phyloP scores from a whole-genome alignment of 2,329 filamentous ascomycete genomes.

The Penicillium crustosum region DNA sequence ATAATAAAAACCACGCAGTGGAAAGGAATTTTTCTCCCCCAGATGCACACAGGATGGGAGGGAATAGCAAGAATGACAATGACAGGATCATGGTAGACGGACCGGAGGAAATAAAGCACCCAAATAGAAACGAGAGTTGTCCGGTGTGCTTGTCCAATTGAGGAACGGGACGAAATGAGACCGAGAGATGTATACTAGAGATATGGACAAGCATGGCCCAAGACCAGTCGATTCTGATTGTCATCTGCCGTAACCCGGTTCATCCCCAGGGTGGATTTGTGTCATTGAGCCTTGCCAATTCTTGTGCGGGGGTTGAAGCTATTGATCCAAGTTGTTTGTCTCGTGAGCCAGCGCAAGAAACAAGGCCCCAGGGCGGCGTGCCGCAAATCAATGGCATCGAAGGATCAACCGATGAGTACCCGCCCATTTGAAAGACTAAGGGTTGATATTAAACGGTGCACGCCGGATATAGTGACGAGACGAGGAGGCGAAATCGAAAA shows the following conservation, averaged over 20 bases:
- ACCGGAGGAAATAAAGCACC: background rate
- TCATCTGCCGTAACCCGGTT: background rate
- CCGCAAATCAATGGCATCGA: background rate
- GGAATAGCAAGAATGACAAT: slow-evolving; percentile 1
- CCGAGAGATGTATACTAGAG: background rate
- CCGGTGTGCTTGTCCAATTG: background rate
- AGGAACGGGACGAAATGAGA: background rate
- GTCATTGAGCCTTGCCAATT: background rate
- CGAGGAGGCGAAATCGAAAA: slow-evolving; percentile 19
- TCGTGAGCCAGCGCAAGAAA: background rate
- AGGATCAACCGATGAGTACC: slow-evolving; percentile 4
- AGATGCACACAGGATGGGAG: slow-evolving; percentile 4
- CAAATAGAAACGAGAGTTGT: slow-evolving; percentile 1
- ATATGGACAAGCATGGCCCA: background rate
- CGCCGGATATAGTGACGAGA: slow-evolving; percentile 20
- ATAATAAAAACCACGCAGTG: slow-evolving; percentile 7
- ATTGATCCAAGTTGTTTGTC: slow-evolving; percentile 1
- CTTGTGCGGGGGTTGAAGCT: background rate
- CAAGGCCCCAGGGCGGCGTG: background rate
- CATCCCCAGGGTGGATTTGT: background rate
- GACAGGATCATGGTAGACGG: slow-evolving; percentile 4
- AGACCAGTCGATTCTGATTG: background rate
- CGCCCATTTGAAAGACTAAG: slow-evolving; percentile 14
- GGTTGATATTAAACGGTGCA: slow-evolving; percentile 24
- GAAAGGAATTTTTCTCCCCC: slow-evolving; percentile 9